Evolutionary conservation across 768 basidiomycete species (phyloP).

Genomic region (Sporobolomyces pararoseus): DNA sequence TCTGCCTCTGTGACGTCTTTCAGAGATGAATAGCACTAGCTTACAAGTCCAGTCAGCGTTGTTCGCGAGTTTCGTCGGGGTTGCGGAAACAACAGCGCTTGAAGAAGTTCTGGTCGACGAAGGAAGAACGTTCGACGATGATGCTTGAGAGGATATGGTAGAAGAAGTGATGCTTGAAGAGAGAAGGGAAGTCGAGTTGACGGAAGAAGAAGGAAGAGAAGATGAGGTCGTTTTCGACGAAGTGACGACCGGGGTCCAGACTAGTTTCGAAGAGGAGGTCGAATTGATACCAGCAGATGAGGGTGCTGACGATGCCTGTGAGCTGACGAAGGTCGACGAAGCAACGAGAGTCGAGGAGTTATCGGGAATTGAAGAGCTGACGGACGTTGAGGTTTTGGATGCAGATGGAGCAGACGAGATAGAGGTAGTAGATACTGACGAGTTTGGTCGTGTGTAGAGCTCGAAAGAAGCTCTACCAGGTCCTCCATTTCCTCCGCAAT

Average conservation of each 20-base stretch:
- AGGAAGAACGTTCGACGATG: background rate
- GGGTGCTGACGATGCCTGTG: too few species aligned
- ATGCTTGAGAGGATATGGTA: background rate
- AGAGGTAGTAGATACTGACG: slow-evolving; percentile 4
- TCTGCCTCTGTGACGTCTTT: background rate
- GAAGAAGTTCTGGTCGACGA: background rate
- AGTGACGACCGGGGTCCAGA: background rate
- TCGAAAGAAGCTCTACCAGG: slow-evolving; percentile 2
- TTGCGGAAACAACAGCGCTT: background rate
- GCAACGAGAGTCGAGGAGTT: background rate
- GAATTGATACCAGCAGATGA: too few species aligned
- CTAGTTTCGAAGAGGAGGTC: too few species aligned
- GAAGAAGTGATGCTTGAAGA: background rate
- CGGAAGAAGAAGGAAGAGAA: background rate
- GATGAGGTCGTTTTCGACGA: background rate
- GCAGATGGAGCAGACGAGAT: background rate
- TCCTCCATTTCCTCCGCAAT: slow-evolving; percentile 34
- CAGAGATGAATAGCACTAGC: background rate
- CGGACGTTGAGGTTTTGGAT: background rate
- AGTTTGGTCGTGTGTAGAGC: slow-evolving; percentile 8
- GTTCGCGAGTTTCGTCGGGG: background rate
- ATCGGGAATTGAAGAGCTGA: background rate
- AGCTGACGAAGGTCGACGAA: background rate
- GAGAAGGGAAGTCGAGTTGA: background rate
- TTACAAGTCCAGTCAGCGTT: slow-evolving; percentile 19